These are phyloP conservation scores for Neurospora hispaniola DNA, from an alignment of 495 filamentous ascomycete species.

Conservation along the genomic window DNA sequence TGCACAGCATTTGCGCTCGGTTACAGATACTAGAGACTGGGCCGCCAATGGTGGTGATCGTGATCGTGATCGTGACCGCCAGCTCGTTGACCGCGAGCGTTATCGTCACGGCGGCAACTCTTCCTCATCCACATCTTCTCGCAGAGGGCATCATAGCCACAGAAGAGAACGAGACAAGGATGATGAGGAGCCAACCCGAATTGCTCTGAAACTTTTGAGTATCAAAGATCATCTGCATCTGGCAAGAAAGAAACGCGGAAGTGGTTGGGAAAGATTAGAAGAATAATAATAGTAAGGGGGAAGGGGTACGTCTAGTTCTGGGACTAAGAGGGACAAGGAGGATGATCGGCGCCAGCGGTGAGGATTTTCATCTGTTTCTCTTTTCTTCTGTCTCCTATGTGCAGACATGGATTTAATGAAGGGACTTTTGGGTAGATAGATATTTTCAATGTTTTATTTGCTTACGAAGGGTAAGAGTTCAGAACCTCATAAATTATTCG, in stretches of 20 bases:
- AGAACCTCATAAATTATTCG: background rate
- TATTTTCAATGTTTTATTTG: background rate
- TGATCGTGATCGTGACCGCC: background rate
- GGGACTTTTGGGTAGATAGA: background rate
- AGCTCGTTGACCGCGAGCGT: conserved; percentile 15
- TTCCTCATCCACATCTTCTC: conserved; percentile 80
- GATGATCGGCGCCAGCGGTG: background rate
- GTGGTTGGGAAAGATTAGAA: background rate
- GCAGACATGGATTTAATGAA: background rate
- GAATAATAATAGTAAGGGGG: background rate
- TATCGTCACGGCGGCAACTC: background rate
- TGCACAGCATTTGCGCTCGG: background rate
- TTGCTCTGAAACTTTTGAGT: background rate
- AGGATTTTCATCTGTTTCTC: background rate
- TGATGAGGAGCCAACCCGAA: background rate
- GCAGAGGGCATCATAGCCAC: conserved; percentile 46
- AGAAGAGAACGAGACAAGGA: background rate
- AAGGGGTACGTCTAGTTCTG: background rate
- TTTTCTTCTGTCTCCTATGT: background rate
- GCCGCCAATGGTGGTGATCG: background rate
- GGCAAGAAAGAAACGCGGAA: background rate
- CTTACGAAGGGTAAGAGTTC: background rate
- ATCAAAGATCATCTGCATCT: background rate
- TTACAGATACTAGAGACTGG: background rate
- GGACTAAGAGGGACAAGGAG: background rate